These are phyloP conservation scores for Periconia sp. DNA, from an alignment of 2,329 filamentous ascomycete genomes.

Conservation along the genomic window DNA sequence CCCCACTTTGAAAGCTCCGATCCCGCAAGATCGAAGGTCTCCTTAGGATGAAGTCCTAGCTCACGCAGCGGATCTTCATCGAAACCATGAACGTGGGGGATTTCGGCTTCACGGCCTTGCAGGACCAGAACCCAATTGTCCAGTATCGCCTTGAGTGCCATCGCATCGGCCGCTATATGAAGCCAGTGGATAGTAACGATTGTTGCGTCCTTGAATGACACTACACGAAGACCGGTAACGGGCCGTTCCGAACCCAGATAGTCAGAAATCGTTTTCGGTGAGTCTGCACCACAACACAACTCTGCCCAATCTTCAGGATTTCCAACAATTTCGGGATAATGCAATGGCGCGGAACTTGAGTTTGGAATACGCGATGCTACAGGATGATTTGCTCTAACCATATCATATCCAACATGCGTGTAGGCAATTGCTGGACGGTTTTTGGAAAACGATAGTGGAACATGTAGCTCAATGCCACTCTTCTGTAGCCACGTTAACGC, in stretches of 20 bases:
- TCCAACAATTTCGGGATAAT: not conserved
- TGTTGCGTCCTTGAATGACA: constrained; percentile 25
- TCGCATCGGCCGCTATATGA: constrained; percentile 24
- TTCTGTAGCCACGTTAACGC: not conserved
- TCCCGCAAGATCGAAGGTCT: constrained; percentile 1
- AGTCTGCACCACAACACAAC: not conserved
- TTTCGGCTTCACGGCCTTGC: constrained; percentile 22
- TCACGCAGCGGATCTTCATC: constrained; percentile 21
- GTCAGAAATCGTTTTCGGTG: constrained; percentile 2
- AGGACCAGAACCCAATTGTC: constrained; percentile 25
- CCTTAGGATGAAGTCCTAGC: constrained; percentile 1
- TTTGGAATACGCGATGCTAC: constrained; percentile 1
- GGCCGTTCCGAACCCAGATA: constrained; percentile 16
- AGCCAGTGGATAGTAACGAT: constrained; percentile 24
- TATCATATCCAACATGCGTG: not conserved
- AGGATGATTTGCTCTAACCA: not conserved
- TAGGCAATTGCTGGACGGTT: constrained; percentile 4
- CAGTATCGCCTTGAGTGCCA: constrained; percentile 19
- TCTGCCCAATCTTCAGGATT: constrained; percentile 1
- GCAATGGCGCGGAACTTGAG: not conserved
- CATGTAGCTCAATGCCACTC: constrained; percentile 1
- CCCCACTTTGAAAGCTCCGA: constrained; percentile 2
- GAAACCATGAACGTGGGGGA: constrained; percentile 18
- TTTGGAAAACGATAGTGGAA: not conserved
- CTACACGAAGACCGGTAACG: constrained; percentile 19